These are phyloP conservation scores for Hyphopichia fennica DNA, from an alignment of 1,139 yeast species.

Conservation along the genomic window DNA sequence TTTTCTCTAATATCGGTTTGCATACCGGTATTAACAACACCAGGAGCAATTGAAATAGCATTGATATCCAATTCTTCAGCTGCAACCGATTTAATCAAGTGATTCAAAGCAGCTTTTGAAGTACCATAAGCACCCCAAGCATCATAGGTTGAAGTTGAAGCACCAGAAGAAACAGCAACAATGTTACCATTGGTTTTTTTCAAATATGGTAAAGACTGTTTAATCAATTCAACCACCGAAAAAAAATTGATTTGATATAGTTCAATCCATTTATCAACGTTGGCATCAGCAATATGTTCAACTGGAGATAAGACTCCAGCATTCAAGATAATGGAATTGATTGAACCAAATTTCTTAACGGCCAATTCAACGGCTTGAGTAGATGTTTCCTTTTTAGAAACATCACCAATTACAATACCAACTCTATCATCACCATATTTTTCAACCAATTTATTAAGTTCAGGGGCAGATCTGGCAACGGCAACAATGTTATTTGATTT, in stretches of 20 bases:
- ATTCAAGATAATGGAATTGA: conserved; percentile 76
- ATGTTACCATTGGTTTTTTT: conserved; percentile 58
- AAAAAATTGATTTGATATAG: conserved; percentile 79
- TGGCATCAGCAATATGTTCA: conserved; percentile 49
- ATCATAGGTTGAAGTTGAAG: conserved; percentile 56
- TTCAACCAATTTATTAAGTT: conserved; percentile 42
- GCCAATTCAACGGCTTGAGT: conserved; percentile 49
- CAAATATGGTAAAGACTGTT: conserved; percentile 58
- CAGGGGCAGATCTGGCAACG: conserved; percentile 63
- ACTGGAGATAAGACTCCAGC: conserved; percentile 92
- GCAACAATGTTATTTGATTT: conserved; percentile 57
- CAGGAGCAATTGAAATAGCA: conserved; percentile 82
- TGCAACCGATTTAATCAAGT: conserved; percentile 64
- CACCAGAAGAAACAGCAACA: conserved; percentile 85
- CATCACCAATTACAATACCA: conserved; percentile 65
- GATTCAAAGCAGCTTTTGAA: conserved; percentile 87
- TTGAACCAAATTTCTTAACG: conserved; percentile 51
- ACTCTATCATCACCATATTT: conserved; percentile 52
- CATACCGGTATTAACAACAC: conserved; percentile 90
- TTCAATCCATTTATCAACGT: conserved; percentile 57
- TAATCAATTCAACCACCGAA: conserved; percentile 65
- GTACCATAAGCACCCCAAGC: conserved; percentile 93
- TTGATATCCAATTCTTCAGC: conserved; percentile 62
- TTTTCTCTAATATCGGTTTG: conserved; percentile 70
- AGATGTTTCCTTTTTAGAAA: conserved; percentile 43